phyloP scores from a whole-genome alignment of 2,329 filamentous ascomycete genomes.

The Pseudocercospora vitis region DNA sequence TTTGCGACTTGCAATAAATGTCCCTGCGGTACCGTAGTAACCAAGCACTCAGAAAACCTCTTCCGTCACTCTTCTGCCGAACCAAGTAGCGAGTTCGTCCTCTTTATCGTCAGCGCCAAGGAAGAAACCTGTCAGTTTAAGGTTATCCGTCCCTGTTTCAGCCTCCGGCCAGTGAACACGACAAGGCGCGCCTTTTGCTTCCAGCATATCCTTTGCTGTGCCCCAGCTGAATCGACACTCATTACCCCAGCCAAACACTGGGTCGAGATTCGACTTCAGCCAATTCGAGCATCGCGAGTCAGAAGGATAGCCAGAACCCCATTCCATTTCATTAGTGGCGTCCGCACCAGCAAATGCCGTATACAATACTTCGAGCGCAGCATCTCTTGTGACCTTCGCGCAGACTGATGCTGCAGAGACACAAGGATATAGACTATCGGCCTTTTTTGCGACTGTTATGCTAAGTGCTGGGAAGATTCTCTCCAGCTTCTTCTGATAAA shows the following conservation, averaged over 20 bases:
- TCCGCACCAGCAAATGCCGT: conserved; percentile 48
- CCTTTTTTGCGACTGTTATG: conserved; percentile 65
- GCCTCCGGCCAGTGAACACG: conserved; percentile 82
- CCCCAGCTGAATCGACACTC: conserved; percentile 96
- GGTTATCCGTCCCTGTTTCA: conserved; percentile 65
- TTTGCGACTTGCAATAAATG: too few species aligned
- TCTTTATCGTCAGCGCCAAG: conserved; percentile 47
- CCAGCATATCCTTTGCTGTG: conserved; percentile 89
- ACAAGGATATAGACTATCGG: conserved; percentile 86
- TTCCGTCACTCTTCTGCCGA: conserved; percentile 68
- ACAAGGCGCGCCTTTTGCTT: conserved; percentile 64
- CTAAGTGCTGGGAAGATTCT: conserved; percentile 71
- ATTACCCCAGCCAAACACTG: conserved; percentile 89
- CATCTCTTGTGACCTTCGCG: conserved; percentile 93
- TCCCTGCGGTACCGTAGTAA: too few species aligned
- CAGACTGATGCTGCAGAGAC: conserved; percentile 93
- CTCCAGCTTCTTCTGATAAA: conserved; percentile 83
- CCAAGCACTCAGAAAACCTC: conserved; percentile 62
- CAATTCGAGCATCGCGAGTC: conserved; percentile 78
- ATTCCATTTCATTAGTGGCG: conserved; percentile 44
- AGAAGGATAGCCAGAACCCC: conserved; percentile 93
- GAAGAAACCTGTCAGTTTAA: conserved; percentile 77
- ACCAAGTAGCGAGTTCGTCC: conserved; percentile 78
- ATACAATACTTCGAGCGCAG: conserved; percentile 78
- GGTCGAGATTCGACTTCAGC: conserved; percentile 85